These are phyloP conservation scores for Diplodia intermedia DNA, from an alignment of 2,329 filamentous ascomycete genomes.

Conservation along the genomic window DNA sequence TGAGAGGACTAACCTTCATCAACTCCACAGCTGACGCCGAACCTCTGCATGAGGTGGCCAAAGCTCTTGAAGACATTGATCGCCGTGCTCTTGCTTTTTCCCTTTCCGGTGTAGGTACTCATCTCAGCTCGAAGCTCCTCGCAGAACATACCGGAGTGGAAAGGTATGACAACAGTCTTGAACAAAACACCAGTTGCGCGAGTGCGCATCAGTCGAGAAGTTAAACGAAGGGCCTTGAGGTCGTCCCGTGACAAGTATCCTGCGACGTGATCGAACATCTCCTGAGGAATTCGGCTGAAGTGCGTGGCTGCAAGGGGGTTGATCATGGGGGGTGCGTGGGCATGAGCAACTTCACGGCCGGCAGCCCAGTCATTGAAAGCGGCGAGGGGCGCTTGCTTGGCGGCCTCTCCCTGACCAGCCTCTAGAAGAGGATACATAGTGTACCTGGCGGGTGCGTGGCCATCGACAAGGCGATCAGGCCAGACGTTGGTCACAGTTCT, in stretches of 20 bases:
- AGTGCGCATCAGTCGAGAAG: conserved; percentile 65
- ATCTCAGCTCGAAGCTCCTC: conserved; percentile 45
- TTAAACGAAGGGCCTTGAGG: conserved; percentile 66
- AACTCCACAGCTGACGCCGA: conserved; percentile 74
- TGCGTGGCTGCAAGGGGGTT: neutral
- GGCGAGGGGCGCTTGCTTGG: neutral
- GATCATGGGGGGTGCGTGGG: neutral
- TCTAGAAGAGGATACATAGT: conserved; percentile 1
- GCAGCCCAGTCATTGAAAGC: neutral
- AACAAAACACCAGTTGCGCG: conserved; percentile 67
- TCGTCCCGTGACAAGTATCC: conserved; percentile 63
- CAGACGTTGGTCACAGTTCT: neutral
- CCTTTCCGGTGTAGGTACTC: conserved; percentile 32
- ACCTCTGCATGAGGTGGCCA: conserved; percentile 65
- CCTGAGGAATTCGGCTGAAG: conserved; percentile 59
- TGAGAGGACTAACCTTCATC: conserved; percentile 54
- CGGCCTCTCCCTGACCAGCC: neutral
- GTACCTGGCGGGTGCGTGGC: neutral
- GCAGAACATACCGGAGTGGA: conserved; percentile 65
- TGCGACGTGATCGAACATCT: conserved; percentile 67
- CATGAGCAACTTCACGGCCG: neutral
- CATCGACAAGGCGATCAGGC: conserved; percentile 5
- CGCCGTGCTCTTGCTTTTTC: conserved; percentile 60
- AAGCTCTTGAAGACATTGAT: conserved; percentile 68
- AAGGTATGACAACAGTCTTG: conserved; percentile 69